phyloP scores from a whole-genome alignment of 352 stramenopile genomes.

The Phytophthora ramorum region DNA sequence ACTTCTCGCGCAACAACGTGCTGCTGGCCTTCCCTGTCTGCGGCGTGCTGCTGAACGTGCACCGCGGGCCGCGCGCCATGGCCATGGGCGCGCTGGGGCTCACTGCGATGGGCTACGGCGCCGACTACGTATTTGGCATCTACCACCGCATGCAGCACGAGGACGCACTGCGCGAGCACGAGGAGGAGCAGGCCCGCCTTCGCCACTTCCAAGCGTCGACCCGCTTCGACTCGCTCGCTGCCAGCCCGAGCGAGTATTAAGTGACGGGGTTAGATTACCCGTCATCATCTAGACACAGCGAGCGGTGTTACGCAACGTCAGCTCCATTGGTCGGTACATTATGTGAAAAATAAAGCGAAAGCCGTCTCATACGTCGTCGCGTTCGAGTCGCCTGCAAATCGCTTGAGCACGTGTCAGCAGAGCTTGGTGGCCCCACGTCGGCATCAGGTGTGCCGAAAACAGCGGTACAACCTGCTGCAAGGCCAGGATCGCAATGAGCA shows the following conservation, averaged over 20 bases:
- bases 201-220: slow-evolving; percentile 4
- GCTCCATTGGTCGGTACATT: slow-evolving; percentile 11
- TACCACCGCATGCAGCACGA: slow-evolving; percentile 43
- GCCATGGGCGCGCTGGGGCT: slow-evolving; percentile 45
- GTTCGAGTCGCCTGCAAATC: slow-evolving; percentile 12
- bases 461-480: not conserved
- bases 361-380: not conserved
- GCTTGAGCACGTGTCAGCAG: slow-evolving; percentile 3
- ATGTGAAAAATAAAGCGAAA: slow-evolving; percentile 19
- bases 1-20: slow-evolving; percentile 65
- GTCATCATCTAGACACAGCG: slow-evolving; percentile 4
- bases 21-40: slow-evolving; percentile 60
- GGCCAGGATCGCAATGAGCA: slow-evolving; percentile 15
- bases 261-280: not conserved
- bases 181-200: slow-evolving; percentile 23
- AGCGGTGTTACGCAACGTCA: no score
- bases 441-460: not conserved
- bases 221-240: slow-evolving; percentile 9
- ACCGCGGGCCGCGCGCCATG: slow-evolving; percentile 50
- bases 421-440: slow-evolving; percentile 2
- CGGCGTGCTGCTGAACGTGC: slow-evolving; percentile 49
- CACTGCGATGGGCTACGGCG: slow-evolving; percentile 43
- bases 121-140: slow-evolving; percentile 41
- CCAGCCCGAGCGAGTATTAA: slow-evolving; percentile 18
- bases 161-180: slow-evolving; percentile 23